A percentile compares a stretch with the other conserved stretches of the same genome.
phyloP scores from a whole-genome alignment of 2,329 filamentous ascomycete species.

The Trichothecium roseum region DNA sequence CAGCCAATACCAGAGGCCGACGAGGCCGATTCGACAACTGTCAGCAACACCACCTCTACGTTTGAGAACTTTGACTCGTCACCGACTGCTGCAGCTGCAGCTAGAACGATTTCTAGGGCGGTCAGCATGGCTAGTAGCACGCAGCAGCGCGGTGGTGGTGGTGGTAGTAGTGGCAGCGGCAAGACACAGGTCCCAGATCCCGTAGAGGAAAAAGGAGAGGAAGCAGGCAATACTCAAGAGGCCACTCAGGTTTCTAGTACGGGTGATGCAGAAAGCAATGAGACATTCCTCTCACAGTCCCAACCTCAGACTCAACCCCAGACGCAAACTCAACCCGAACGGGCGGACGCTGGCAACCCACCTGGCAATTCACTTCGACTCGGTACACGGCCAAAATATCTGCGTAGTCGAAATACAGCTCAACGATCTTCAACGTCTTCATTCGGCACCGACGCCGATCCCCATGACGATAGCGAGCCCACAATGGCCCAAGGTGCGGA shows the following conservation, averaged over 20 bases:
- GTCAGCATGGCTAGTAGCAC: slow-evolving; percentile 27
- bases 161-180: slow-evolving; percentile 7
- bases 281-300: slow-evolving; percentile 18
- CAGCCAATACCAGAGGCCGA: slow-evolving; percentile 6
- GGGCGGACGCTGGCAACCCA: slow-evolving; percentile 33
- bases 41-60: slow-evolving; percentile 34
- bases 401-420: slow-evolving; percentile 46
- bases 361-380: slow-evolving; percentile 31
- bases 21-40: slow-evolving; percentile 16
- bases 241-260: slow-evolving; percentile 15
- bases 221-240: slow-evolving; percentile 12
- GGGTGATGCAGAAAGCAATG: slow-evolving; percentile 13
- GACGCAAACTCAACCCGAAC: slow-evolving; percentile 19
- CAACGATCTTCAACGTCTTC: slow-evolving; percentile 53
- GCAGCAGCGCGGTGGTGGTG: slow-evolving; percentile 20
- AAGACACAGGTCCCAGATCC: neutral
- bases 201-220: slow-evolving; percentile 10
- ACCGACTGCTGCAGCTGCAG: slow-evolving; percentile 43
- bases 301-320: slow-evolving; percentile 18
- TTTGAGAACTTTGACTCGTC: slow-evolving; percentile 46
- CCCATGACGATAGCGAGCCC: slow-evolving; percentile 61
- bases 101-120: slow-evolving; percentile 41
- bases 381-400: slow-evolving; percentile 42
- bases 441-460: slow-evolving; percentile 41
- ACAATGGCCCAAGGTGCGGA: slow-evolving; percentile 54